A percentile compares a stretch with the other conserved stretches of the same genome.
phyloP scores from a whole-genome alignment of 768 basidiomycete genomes.

The Thelephora aurantiotincta region DNA sequence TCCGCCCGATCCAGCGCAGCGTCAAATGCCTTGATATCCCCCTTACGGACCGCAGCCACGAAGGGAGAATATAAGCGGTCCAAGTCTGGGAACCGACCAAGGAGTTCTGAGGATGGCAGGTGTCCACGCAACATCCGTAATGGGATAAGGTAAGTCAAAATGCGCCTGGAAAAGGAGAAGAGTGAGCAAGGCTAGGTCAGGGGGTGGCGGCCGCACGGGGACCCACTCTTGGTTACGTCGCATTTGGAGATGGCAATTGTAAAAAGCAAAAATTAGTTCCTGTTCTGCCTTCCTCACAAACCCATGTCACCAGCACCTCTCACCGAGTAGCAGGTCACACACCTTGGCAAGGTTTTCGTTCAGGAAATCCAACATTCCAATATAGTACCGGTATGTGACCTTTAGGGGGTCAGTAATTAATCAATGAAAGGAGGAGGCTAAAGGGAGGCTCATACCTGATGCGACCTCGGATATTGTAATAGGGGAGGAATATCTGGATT shows the following conservation, averaged over 20 bases:
- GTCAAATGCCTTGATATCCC: slow-evolving; percentile 76
- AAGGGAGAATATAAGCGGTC: slow-evolving; percentile 69
- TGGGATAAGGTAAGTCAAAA: slow-evolving; percentile 83
- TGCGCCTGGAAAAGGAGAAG: slow-evolving; percentile 44
- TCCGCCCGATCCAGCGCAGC: slow-evolving; percentile 58
- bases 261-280: slow-evolving; percentile 77
- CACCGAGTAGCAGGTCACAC: slow-evolving; percentile 2
- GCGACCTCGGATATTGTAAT: slow-evolving; percentile 61
- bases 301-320: not conserved
- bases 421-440: slow-evolving; percentile 7
- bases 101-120: slow-evolving; percentile 60
- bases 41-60: slow-evolving; percentile 58
- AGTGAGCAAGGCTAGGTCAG: not conserved
- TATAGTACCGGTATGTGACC: slow-evolving; percentile 91
- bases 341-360: slow-evolving; percentile 86
- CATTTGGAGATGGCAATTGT: slow-evolving; percentile 60
- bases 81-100: slow-evolving; percentile 61
- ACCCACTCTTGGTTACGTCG: slow-evolving; percentile 74
- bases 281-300: slow-evolving; percentile 56
- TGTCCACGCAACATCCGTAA: slow-evolving; percentile 80
- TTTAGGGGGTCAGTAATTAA: slow-evolving; percentile 18
- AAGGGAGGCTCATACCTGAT: slow-evolving; percentile 41
- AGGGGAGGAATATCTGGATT: slow-evolving; percentile 78
- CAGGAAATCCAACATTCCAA: slow-evolving; percentile 89
- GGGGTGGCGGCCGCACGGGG: not conserved